Base-by-base conservation (phyloP, 768 basidiomycete genomes). In the Neoboletus subvelutipes region DNA sequence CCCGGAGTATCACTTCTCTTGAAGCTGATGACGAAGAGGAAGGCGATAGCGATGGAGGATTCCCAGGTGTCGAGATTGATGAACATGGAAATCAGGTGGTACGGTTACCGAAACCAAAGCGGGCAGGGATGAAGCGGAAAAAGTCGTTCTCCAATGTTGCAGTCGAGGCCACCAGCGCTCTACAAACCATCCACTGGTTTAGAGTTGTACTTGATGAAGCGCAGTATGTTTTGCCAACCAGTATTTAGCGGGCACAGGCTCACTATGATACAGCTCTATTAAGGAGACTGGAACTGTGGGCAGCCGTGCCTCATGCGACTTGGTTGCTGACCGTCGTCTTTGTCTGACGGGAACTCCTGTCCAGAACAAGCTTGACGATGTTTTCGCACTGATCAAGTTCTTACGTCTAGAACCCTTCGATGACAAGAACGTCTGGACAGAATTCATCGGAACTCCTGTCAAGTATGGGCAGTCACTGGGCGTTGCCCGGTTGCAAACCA, bases 341-440 rank as follows among this genome's bases (percentile, higher is more conserved):
- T 95, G 93, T 71, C 78, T 99, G 40, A 95, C 95, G n/a, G 97
- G 97, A 54, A 99, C 97, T 9, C 97, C 97, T 1, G 94, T 99
- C 37, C 97, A 99, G 76, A 99, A 99, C 80, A 97, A 96, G 73
- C 83, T 98, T 51, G 97, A 98, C 75, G 97, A 99, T 68, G 89
- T 99, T 49, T 98, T 89, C 72, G 97, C 97, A 5, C 79, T 99
- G 56, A 86, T 99, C 80, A 97, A 97, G 74, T 98, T 99, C 75
- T 75, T 99, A 53, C 88, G 94, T 22, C 73, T 98, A 64, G 82
- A 86, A 24, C 97, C 97, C 1, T 88, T 98, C 63, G 91, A 97
- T 67, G 94, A 98, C 71, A 95, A 95, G 74, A 85, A 84, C 54
- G 74, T 87, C 13, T 99, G 97, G 94, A 94, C 88, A 24, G 90